These are phyloP conservation scores for Ustulina deusta DNA, from an alignment of 2,329 filamentous ascomycete genomes.

Conservation along the genomic window DNA sequence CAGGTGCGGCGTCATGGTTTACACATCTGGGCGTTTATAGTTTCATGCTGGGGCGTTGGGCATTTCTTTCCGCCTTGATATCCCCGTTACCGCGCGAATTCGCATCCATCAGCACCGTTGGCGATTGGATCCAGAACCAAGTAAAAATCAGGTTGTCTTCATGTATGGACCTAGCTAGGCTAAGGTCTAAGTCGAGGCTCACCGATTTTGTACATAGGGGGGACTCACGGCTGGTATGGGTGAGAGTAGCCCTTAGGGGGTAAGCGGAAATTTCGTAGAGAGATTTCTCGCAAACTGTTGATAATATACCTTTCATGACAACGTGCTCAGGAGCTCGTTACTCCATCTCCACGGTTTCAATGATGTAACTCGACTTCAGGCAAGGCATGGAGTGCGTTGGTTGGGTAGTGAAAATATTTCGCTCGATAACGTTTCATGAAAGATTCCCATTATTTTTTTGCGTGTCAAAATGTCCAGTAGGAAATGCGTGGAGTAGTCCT, in stretches of 20 bases:
- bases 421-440: neutral
- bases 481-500: neutral
- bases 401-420: neutral
- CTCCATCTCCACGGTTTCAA: neutral
- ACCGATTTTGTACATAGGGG: conserved; percentile 31
- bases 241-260: neutral
- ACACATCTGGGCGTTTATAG: conserved; percentile 42
- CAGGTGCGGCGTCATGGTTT: conserved; percentile 39
- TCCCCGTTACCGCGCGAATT: conserved; percentile 25
- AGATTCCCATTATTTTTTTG: neutral
- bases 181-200: conserved; percentile 12
- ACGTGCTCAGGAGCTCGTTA: neutral
- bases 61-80: conserved; percentile 35
- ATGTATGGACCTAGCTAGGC: conserved; percentile 15
- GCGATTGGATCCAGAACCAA: conserved; percentile 26
- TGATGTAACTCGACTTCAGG: neutral
- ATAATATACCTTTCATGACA: conserved; percentile 21
- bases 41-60: conserved; percentile 34
- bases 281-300: conserved; percentile 7
- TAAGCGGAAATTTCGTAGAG: neutral
- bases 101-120: conserved; percentile 17
- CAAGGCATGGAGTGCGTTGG: neutral
- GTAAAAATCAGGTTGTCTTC: conserved; percentile 9
- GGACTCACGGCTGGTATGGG: neutral
- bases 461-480: no score